phyloP scores from a whole-genome alignment of 1,284 basidiomycete species.

The Naganishia sp. region DNA sequence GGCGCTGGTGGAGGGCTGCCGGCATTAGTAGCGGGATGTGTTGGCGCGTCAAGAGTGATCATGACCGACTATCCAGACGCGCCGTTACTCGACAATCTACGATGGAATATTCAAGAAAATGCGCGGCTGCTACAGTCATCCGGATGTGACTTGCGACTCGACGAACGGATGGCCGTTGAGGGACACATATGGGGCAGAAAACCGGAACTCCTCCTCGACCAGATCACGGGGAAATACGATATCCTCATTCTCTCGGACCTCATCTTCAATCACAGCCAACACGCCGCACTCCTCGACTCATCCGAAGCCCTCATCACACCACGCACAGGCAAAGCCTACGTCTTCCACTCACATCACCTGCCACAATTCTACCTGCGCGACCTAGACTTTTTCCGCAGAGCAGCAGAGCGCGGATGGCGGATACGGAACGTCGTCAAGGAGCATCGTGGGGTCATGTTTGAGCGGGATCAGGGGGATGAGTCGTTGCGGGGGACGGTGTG shows the following conservation, averaged over 20 bases:
- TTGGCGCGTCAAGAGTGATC: constrained; percentile 63
- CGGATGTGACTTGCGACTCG: background rate
- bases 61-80: constrained; percentile 91
- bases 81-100: constrained; percentile 74
- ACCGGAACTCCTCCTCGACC: constrained; percentile 61
- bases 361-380: constrained; percentile 82
- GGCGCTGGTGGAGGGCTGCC: constrained; percentile 92
- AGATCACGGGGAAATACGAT: constrained; percentile 60
- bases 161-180: constrained; percentile 49
- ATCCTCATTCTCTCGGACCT: constrained; percentile 88
- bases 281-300: constrained; percentile 32
- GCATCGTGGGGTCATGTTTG: constrained; percentile 78
- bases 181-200: constrained; percentile 91
- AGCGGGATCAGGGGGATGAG: constrained; percentile 76
- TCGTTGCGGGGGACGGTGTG: constrained; percentile 61
- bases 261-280: constrained; percentile 54
- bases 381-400: constrained; percentile 77
- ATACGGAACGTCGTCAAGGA: constrained; percentile 72
- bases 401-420: constrained; percentile 68
- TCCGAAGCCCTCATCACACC: constrained; percentile 34
- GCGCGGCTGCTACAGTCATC: background rate
- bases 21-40: constrained; percentile 69
- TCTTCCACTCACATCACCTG: constrained; percentile 90
- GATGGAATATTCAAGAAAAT: constrained; percentile 69
- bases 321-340: constrained; percentile 61